A percentile compares a stretch with the other conserved stretches of the same genome.
These are phyloP conservation scores for Blastobotrys buckinghamii DNA, from an alignment of 1,139 yeast genomes.

Conservation along the genomic window DNA sequence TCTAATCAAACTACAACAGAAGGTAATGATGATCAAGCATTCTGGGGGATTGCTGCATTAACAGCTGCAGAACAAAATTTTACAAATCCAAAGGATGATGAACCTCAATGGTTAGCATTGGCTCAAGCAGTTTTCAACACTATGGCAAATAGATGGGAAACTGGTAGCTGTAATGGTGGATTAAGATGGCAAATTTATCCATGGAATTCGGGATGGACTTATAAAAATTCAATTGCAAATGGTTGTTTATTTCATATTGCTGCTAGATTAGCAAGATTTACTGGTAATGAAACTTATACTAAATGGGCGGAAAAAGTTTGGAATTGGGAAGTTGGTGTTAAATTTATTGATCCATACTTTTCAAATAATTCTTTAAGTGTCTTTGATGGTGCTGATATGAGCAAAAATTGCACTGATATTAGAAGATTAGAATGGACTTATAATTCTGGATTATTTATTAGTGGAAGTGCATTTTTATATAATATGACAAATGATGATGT, in stretches of 20 bases:
- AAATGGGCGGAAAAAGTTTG: constrained; percentile 62
- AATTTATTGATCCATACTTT: constrained; percentile 40
- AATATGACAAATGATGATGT: constrained; percentile 50
- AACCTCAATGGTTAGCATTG: constrained; percentile 60
- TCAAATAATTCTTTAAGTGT: constrained; percentile 39
- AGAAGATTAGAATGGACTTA: constrained; percentile 65
- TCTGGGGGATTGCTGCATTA: constrained; percentile 84
- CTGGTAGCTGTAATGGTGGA: constrained; percentile 61
- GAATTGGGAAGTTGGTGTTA: constrained; percentile 59
- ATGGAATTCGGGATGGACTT: constrained; percentile 70
- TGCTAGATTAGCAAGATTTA: constrained; percentile 70
- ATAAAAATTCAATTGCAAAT: constrained; percentile 73
- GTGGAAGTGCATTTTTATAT: constrained; percentile 70
- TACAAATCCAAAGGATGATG: constrained; percentile 48
- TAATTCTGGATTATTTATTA: constrained; percentile 66
- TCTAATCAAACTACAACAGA: constrained; percentile 68
- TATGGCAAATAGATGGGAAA: constrained; percentile 73
- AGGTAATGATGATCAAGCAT: constrained; percentile 91
- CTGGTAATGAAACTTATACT: constrained; percentile 55
- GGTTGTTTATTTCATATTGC: constrained; percentile 74
- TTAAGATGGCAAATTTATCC: constrained; percentile 55
- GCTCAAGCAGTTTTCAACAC: constrained; percentile 74
- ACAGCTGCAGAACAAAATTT: constrained; percentile 79
- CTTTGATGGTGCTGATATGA: constrained; percentile 68
- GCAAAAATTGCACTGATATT: constrained; percentile 49